Percentiles rank a stretch among this genome's conserved stretches.
These are phyloP conservation scores for Plasmopara halstedii DNA, from an alignment of 352 stramenopile genomes.

Conservation along the genomic window DNA sequence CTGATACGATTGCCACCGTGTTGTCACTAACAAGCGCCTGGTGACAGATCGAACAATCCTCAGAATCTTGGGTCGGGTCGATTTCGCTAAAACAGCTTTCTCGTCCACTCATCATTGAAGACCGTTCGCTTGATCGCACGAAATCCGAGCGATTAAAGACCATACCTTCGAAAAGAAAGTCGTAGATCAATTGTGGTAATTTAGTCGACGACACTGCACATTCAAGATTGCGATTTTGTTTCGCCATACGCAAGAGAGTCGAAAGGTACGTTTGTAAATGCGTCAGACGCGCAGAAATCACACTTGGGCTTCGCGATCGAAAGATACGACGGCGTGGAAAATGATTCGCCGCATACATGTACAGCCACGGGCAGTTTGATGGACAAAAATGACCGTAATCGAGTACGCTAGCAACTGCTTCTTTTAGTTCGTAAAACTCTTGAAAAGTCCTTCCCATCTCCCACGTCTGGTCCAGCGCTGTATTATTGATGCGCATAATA, in stretches of 20 bases:
- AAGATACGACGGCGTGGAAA: constrained; percentile 76
- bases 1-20: constrained; percentile 31
- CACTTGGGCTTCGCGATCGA: constrained; percentile 49
- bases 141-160: constrained; percentile 70
- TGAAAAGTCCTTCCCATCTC: constrained; percentile 73
- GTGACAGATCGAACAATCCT: constrained; percentile 56
- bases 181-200: constrained; percentile 62
- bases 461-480: constrained; percentile 58
- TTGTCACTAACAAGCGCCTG: constrained; percentile 29
- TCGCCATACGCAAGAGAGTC: constrained; percentile 48
- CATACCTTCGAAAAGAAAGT: constrained; percentile 79
- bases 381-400: constrained; percentile 75
- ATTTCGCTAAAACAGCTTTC: constrained; percentile 28
- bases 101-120: constrained; percentile 13
- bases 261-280: constrained; percentile 66
- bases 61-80: constrained; percentile 24
- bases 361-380: constrained; percentile 80
- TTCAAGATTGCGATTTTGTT: constrained; percentile 54
- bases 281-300: constrained; percentile 49
- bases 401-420: constrained; percentile 41
- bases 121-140: constrained; percentile 51
- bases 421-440: constrained; percentile 77
- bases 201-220: constrained; percentile 49
- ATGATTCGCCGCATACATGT: constrained; percentile 71
- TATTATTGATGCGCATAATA: constrained; percentile 72